These are phyloP conservation scores for Lycium ferocissimum DNA, from an alignment of 257 asterid species.

Conservation along the genomic window DNA sequence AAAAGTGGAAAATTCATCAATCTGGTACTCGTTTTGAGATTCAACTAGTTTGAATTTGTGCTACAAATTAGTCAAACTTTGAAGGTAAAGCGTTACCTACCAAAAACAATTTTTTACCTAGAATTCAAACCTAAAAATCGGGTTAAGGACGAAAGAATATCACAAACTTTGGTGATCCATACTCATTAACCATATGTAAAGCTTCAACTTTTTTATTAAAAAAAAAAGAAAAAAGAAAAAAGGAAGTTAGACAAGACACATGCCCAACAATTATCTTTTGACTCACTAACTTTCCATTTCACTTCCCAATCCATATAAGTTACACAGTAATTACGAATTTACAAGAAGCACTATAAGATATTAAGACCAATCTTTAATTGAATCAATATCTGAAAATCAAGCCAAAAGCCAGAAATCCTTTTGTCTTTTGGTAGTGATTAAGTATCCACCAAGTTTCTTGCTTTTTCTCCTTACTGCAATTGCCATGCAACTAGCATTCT, in stretches of 20 bases:
- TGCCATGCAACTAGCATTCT: conserved; percentile 85
- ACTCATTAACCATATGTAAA: background rate
- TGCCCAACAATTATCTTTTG: background rate
- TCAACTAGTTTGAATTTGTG: too few relatives aligned
- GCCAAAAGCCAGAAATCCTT: conserved; percentile 94
- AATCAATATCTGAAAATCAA: conserved; percentile 36
- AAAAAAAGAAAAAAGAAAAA: background rate
- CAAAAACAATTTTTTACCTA: too few relatives aligned
- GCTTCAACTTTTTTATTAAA: background rate
- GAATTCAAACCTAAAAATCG: too few relatives aligned
- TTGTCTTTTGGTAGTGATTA: conserved; percentile 79
- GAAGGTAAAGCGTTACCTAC: too few relatives aligned
- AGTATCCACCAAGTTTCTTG: conserved; percentile 85
- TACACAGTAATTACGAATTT: background rate
- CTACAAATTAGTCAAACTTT: too few relatives aligned
- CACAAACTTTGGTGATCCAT: too few relatives aligned
- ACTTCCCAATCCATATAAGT: background rate
- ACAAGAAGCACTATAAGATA: background rate
- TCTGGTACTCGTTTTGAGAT: too few relatives aligned
- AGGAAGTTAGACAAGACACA: background rate
- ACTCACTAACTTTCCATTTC: conserved; percentile 4
- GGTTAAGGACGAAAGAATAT: too few relatives aligned
- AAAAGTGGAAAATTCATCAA: background rate
- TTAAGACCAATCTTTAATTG: background rate
- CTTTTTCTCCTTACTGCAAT: conserved; percentile 84